Base-by-base conservation (phyloP, 441 rosid species). In the Biscutella laevigata region DNA sequence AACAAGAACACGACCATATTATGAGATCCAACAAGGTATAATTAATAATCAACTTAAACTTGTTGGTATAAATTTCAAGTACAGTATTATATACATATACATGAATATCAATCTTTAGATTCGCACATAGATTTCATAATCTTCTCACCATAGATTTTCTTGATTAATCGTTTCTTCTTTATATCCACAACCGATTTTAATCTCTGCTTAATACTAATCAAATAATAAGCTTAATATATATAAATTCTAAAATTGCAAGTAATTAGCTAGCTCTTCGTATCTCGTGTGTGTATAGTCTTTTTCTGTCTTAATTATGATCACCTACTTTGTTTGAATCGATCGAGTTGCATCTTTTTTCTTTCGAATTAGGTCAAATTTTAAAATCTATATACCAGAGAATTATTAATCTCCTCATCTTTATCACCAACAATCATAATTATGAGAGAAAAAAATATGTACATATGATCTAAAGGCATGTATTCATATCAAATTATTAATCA, bases 21-120 rank as follows among this genome's bases (percentile, higher is more conserved):
- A 75, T 71, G 56, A 52, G 64, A 58, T 64, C 68, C n/a, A n/a
- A n/a, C 5, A 72, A 66, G 63, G 74, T 76, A 61, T 48, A 48
- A 5, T 22, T 2, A 2, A 22, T 22, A 22, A 22, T 22, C 4
- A 22, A 4, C 25, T 22, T 22, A 22, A 22, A 22, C 25, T 22
- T 2, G 4, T 22, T 22, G 4, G n/a, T n/a, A n/a, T n/a, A n/a
- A n/a, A n/a, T n/a, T n/a, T n/a, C n/a, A n/a, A n/a, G n/a, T n/a
- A n/a, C n/a, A n/a, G n/a, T n/a, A 22, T 22, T 22, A 22, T 22
- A 22, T 22, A 22, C 4, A 22, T 22, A 22, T 22, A 22, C 25
- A 4, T 22, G 4, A 32, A 39, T 6, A 42, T 7, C 53, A 11
- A 24, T 59, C 34, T 7, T 29, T 17, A 17, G 20, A 42, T 7